Base-by-base conservation (phyloP, 2,329 filamentous ascomycete species). In the Cladosporium colombiae region DNA sequence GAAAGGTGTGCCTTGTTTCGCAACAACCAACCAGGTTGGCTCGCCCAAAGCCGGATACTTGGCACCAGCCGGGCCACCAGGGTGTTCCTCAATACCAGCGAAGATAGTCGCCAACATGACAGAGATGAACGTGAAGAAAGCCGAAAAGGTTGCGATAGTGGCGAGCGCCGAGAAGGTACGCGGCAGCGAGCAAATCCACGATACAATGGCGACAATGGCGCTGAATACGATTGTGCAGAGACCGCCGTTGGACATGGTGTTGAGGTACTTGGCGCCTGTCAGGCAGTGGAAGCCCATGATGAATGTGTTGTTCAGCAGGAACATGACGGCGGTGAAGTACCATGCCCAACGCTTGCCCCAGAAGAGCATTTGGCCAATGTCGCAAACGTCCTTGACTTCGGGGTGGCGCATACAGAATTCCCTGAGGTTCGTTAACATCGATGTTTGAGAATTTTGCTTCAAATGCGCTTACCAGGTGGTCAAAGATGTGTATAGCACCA, bases 291-390 rank as follows among this genome's bases (percentile, higher is more conserved):
- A 84, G 50, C 87, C 90, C 84, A 89, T 68, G 71, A 96, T 95
- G 77, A 95, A 95, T 18, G 92, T 96, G 77, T 97, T 97, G 84
- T 97, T 97, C 68, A 97, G 78, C 55, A 97, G 81, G 78, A 97
- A 97, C 91, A 96, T 96, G 76, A 92, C 80, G 1, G 92, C 93
- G 1, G 87, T 89, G 64, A 84, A 80, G 72, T 82, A 88, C 81
- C 87, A 89, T 2, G 84, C 87, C 86, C 89, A 91, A 67, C 85
- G 87, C 77, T 91, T 88, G 70, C 90, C 89, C 89, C 90, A 96
- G 79, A 96, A 97, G 25, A 97, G 86, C 85, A 93, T 93, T 78
- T 97, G 92, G n/a, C 93, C 93, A 75, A 97, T 91, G 76, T 97
- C 93, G 76, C 93, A 97, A 16, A 97, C 91, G 80, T 97, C 93